Conservation (phyloP, 2,329 filamentous ascomycete species). For the Pyrenochaeta sp. region DNA sequence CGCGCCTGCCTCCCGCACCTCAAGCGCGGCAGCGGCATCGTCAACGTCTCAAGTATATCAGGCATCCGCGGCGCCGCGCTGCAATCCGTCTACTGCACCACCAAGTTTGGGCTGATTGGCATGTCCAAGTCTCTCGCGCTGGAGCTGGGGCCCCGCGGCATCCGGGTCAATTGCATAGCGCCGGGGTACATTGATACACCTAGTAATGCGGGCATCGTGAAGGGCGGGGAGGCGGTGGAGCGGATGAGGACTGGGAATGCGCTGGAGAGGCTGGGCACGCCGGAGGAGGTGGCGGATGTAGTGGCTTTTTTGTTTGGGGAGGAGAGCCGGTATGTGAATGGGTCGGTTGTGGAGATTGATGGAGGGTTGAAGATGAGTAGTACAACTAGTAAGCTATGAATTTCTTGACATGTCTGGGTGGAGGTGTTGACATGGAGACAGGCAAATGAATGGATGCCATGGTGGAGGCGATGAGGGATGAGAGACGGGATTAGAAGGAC, state of each 20-base stretch:
- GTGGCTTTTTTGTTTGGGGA: constrained; percentile 59
- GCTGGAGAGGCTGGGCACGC: constrained; percentile 53
- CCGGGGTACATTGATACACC: constrained; percentile 57
- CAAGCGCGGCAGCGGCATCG: constrained; percentile 24
- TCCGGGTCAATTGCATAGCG: constrained; percentile 40
- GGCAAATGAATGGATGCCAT: background rate
- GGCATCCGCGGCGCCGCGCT: constrained; percentile 33
- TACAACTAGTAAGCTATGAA: constrained; percentile 27
- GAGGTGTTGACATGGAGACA: background rate
- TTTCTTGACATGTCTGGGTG: background rate
- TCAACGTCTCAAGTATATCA: constrained; percentile 39
- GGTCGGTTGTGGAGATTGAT: constrained; percentile 57
- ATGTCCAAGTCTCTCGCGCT: constrained; percentile 43
- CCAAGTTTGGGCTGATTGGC: constrained; percentile 45
- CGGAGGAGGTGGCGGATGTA: constrained; percentile 59
- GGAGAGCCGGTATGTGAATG: constrained; percentile 56
- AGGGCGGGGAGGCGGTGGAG: constrained; percentile 54
- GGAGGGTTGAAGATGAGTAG: constrained; percentile 50
- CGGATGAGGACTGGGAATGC: constrained; percentile 51
- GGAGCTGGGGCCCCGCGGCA: constrained; percentile 40
- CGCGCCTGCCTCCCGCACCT: constrained; percentile 52
- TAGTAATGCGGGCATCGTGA: constrained; percentile 58
- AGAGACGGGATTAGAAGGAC: no score
- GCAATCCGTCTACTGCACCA: constrained; percentile 45
- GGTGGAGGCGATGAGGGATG: background rate